Percentiles rank a stretch among this genome's conserved stretches.
phyloP scores from a whole-genome alignment of 306 rosid species.

The Sindora glabra region DNA sequence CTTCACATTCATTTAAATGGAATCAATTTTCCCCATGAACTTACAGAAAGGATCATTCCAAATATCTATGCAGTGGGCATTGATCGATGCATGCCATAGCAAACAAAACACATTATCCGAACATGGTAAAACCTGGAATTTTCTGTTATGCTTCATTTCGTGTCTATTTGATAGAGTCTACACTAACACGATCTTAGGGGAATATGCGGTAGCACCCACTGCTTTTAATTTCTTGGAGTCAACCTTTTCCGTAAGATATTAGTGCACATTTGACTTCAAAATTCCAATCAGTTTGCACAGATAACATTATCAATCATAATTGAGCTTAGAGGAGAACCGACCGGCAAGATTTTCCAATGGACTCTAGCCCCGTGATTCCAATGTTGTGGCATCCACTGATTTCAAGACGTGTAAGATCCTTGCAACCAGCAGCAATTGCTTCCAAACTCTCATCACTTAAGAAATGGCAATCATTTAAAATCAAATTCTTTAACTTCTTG shows the following conservation, averaged over 20 bases:
- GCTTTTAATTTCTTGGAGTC: no score
- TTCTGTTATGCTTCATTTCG: no score
- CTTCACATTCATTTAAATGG: no score
- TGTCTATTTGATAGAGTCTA: no score
- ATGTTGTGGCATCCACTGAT: conserved; percentile 94
- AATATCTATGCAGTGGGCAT: no score
- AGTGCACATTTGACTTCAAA: conserved; percentile 5
- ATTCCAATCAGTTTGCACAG: not conserved
- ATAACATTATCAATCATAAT: conserved; percentile 2
- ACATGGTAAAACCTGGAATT: no score
- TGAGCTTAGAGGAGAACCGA: conserved; percentile 37
- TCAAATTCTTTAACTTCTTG: conserved; percentile 79
- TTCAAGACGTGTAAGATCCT: conserved; percentile 86
- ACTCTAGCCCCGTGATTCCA: conserved; percentile 72
- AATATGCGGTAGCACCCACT: no score
- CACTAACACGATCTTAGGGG: no score
- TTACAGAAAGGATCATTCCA: no score
- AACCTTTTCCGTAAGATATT: not conserved
- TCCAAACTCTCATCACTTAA: conserved; percentile 86
- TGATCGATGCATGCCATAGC: no score
- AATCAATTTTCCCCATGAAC: no score
- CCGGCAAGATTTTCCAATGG: conserved; percentile 82
- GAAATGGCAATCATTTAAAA: conserved; percentile 79
- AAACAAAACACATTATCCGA: no score
- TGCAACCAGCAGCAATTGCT: conserved; percentile 84